Evolutionary conservation across 176 grass and related monocot species (phyloP).

Genomic region (Tillandsia leiboldiana): DNA sequence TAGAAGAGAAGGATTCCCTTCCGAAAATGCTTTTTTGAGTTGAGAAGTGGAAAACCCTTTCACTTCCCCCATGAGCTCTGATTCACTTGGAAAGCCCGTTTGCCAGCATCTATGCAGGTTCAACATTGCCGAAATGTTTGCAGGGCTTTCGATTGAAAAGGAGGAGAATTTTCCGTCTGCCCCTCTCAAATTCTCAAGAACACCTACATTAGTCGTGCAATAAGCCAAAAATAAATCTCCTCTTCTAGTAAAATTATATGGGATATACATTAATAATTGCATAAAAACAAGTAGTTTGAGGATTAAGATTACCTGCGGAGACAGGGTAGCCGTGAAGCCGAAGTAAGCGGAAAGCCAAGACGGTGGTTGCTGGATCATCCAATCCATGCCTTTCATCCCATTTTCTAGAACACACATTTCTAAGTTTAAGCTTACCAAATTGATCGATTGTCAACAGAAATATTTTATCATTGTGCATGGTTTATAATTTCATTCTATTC

Average conservation of each 20-base stretch:
- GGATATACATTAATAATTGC: no score
- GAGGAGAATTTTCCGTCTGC: background rate
- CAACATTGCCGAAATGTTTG: slow-evolving; percentile 14
- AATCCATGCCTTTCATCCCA: slow-evolving; percentile 11
- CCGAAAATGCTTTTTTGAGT: background rate
- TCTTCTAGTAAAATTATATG: no score
- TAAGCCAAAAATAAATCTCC: no score
- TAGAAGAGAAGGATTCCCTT: background rate
- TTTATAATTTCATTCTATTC: no score
- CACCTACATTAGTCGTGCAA: background rate
- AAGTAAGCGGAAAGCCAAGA: slow-evolving; percentile 15
- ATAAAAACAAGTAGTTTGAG: background rate
- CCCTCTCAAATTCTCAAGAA: slow-evolving; percentile 4
- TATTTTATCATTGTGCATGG: no score
- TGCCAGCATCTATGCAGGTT: slow-evolving; percentile 12
- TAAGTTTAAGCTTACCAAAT: background rate
- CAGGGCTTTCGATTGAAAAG: slow-evolving; percentile 2
- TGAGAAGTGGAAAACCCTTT: background rate
- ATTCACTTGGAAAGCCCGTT: slow-evolving; percentile 13
- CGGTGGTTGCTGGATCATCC: background rate
- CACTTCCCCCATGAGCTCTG: background rate
- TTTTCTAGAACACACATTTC: background rate
- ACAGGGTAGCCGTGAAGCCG: slow-evolving; percentile 1
- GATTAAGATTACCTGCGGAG: slow-evolving; percentile 1
- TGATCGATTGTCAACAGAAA: background rate